Evolutionary conservation across 257 asterid species (phyloP), one percentile per base, ranked within the genome.

Genomic region (Hygrophila difformis): DNA sequence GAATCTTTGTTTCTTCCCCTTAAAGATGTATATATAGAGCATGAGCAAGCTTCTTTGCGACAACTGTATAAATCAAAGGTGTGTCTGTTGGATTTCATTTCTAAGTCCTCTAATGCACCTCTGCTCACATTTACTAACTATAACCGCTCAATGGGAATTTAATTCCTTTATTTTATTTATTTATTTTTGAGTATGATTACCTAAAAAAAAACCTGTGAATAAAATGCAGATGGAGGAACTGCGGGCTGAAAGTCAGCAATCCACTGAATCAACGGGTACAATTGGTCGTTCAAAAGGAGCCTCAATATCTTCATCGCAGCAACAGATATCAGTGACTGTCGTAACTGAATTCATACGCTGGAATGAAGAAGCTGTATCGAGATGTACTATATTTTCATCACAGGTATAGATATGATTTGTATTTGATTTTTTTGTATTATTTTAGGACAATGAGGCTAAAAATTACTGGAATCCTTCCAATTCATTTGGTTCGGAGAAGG

Each of bases 211-310:
- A 29, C 19, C 33, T 59, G 53, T 55, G 51, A 8, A 26, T 19
- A 42, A 62, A 47, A 51, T 55, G 54, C 67, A 91, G 98, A 82
- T 91, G 94, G 96, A 82, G 51, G 96, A 91, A 61, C 83, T 82
- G 47, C 84, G 69, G 43, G 84, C 84, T 18, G 96, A 82, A 76
- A 70, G 59, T 62, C 94, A 71, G 73, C 85, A 68, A 68, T 68
- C 87, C 8, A 51, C 82, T 35, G 96, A 86, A 69, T 72, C 95
- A 46, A 54, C 79, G 2, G 96, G 98, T 63, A 79, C 94, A 51
- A 85, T 91, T 42, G 96, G 98, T 35, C 94, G 98, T 61, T 74
- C 98, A 14, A 91, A 72, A 72, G 98, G 98, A 63, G 92, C 96
- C 61, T 68, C 94, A 60, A 44, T 86, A 39, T 62, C 92, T 66